Evolutionary conservation across 2,329 filamentous ascomycete genomes (phyloP), one percentile per base, ranked within the genome.

Genomic region (Fusarium piperis): DNA sequence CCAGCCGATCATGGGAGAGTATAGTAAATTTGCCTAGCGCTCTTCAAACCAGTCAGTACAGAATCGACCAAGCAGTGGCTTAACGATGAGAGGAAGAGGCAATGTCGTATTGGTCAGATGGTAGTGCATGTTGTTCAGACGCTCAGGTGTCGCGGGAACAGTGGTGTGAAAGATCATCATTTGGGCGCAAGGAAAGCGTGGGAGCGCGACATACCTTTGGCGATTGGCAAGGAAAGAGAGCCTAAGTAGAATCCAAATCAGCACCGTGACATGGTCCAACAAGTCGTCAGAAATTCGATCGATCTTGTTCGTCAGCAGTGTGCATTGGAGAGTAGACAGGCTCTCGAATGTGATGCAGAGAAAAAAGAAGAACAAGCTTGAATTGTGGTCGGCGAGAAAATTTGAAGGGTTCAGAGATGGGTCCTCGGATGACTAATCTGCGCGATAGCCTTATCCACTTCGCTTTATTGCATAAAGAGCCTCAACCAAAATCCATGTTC

Each of bases 51-150:
- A 62, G 64, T 68, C 33, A 72, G 60, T 39, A 11, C 10, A 6
- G 6, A 33, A 20, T 39, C n/a, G 12, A n/a, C 13, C 16, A 6
- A 16, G 9, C 3, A 10, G 15, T 4, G n/a, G 10, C 26, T 62
- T n/a, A 16, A 51, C 15, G 23, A 18, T 10, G 62, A 28, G 10
- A 28, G 15, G 16, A 33, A 26, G 3, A 35, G 46, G 38, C 11
- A 13, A 32, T 30, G 30, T 51, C 39, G 56, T 44, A 62, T 66
- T 57, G 63, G 82, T 90, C 90, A 92, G 90, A 92, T 92, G 90
- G 90, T 92, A 91, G 89, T 92, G 90, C 90, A 92, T 92, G 90
- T 91, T 85, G 86, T 90, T 89, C 85, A 79, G 72, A 78, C 87
- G 88, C 88, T 90, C 88, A 86, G 85, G 84, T 76, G 77, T 90